Conservation (phyloP, 2,329 filamentous ascomycete genomes). For the Aspergillus carbonarius region DNA sequence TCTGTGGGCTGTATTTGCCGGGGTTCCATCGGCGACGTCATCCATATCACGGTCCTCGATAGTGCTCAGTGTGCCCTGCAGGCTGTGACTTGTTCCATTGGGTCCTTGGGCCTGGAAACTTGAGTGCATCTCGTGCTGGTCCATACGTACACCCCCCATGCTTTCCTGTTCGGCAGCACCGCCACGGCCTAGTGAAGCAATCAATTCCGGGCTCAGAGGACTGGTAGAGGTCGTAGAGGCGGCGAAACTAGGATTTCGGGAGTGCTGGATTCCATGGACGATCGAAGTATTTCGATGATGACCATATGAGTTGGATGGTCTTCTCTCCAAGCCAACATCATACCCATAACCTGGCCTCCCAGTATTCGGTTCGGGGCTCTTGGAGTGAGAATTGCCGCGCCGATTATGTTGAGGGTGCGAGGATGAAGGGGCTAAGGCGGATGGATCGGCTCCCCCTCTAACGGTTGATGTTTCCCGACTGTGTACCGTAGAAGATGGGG, state of each 20-base stretch:
- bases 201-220: constrained; percentile 84
- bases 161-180: constrained; percentile 53
- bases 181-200: constrained; percentile 64
- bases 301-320: constrained; percentile 62
- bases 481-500: constrained; percentile 40
- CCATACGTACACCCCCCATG: constrained; percentile 27
- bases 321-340: constrained; percentile 41
- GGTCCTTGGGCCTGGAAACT: constrained; percentile 37
- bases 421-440: constrained; percentile 35
- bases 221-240: constrained; percentile 69
- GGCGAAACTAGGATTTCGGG: constrained; percentile 74
- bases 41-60: constrained; percentile 41
- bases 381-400: constrained; percentile 44
- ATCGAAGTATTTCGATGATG: constrained; percentile 97
- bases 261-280: constrained; percentile 91
- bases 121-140: constrained; percentile 33
- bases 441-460: constrained; percentile 43
- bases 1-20: constrained; percentile 32
- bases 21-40: constrained; percentile 25
- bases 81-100: constrained; percentile 37
- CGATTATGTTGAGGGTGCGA: constrained; percentile 36
- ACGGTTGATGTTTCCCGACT: constrained; percentile 46
- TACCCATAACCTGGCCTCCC: constrained; percentile 37
- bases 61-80: constrained; percentile 33
- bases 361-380: constrained; percentile 41